These are phyloP conservation scores for Nothophoma quercina DNA, from an alignment of 2,329 filamentous ascomycete species.

Conservation along the genomic window DNA sequence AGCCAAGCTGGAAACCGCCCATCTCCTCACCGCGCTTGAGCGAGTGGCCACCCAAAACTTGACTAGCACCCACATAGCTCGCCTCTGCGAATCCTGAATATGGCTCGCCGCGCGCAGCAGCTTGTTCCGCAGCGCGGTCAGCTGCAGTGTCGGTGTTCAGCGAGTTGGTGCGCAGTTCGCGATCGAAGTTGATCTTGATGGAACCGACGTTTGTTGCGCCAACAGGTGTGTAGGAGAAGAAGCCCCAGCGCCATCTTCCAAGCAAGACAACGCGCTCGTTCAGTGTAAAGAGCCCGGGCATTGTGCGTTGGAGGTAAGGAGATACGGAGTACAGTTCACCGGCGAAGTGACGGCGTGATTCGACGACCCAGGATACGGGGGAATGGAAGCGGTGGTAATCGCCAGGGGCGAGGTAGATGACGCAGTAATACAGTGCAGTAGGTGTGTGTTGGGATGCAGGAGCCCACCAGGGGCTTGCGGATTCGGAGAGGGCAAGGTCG, in stretches of 20 bases:
- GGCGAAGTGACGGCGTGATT: slow-evolving; percentile 94
- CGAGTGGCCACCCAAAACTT: slow-evolving; percentile 81
- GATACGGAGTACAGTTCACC: slow-evolving; percentile 95
- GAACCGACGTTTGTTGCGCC: slow-evolving; percentile 97
- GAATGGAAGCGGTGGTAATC: slow-evolving; percentile 99
- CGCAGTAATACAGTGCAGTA: slow-evolving; percentile 86
- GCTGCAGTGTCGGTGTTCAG: slow-evolving; percentile 91
- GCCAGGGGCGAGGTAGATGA: slow-evolving; percentile 94
- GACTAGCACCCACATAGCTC: slow-evolving; percentile 80
- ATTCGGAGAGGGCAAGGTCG: slow-evolving; percentile 76
- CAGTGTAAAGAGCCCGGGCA: slow-evolving; percentile 93
- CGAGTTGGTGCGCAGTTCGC: slow-evolving; percentile 90
- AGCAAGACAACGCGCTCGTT: slow-evolving; percentile 96
- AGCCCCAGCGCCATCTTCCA: slow-evolving; percentile 94
- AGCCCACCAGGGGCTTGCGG: slow-evolving; percentile 62
- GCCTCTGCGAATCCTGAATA: slow-evolving; percentile 95
- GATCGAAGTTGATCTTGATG: slow-evolving; percentile 96
- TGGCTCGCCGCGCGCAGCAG: slow-evolving; percentile 75
- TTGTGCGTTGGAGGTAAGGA: slow-evolving; percentile 89
- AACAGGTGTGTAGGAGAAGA: slow-evolving; percentile 95
- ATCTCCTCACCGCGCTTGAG: slow-evolving; percentile 91
- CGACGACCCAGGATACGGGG: slow-evolving; percentile 92
- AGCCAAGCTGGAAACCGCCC: slow-evolving; percentile 96
- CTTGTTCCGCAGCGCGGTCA: slow-evolving; percentile 82
- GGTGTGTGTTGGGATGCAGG: slow-evolving; percentile 50